These are phyloP conservation scores for Leptographium galeiforme DNA, from an alignment of 2,329 filamentous ascomycete genomes.

Conservation along the genomic window DNA sequence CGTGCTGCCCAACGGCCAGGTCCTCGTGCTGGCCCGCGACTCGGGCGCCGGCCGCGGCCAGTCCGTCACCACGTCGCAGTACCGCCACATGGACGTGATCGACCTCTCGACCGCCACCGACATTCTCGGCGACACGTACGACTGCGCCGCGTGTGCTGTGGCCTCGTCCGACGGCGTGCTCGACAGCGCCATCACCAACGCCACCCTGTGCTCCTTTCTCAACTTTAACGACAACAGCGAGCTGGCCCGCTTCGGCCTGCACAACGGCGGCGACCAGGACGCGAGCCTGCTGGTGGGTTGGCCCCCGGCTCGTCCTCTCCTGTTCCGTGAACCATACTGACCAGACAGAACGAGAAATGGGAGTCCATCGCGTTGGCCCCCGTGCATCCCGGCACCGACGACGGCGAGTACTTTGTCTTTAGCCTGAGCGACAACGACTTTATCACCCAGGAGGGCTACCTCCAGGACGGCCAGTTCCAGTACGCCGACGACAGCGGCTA, in stretches of 20 bases:
- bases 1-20: conserved; percentile 30
- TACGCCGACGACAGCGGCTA: conserved; percentile 45
- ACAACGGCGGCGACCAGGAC: conserved; percentile 53
- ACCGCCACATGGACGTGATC: conserved; percentile 58
- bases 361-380: conserved; percentile 53
- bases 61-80: conserved; percentile 37
- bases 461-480: conserved; percentile 40
- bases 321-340: too few species aligned
- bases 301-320: too few species aligned
- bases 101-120: conserved; percentile 50
- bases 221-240: conserved; percentile 55
- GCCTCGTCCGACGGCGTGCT: conserved; percentile 4
- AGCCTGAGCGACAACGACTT: conserved; percentile 62
- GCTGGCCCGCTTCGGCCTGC: conserved; percentile 50
- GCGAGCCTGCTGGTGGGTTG: conserved; percentile 31
- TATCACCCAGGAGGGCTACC: conserved; percentile 53
- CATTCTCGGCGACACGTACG: conserved; percentile 32
- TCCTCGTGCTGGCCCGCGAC: conserved; percentile 55
- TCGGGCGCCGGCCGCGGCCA: conserved; percentile 45
- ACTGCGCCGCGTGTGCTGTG: conserved; percentile 20
- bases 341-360: conserved; percentile 56
- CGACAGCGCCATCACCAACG: conserved; percentile 34
- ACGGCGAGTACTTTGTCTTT: conserved; percentile 53
- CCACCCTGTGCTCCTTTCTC: conserved; percentile 51
- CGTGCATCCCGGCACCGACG: conserved; percentile 23